Evolutionary conservation across 2,329 filamentous ascomycete genomes (phyloP).

Genomic region (Hypomyces rosellus): DNA sequence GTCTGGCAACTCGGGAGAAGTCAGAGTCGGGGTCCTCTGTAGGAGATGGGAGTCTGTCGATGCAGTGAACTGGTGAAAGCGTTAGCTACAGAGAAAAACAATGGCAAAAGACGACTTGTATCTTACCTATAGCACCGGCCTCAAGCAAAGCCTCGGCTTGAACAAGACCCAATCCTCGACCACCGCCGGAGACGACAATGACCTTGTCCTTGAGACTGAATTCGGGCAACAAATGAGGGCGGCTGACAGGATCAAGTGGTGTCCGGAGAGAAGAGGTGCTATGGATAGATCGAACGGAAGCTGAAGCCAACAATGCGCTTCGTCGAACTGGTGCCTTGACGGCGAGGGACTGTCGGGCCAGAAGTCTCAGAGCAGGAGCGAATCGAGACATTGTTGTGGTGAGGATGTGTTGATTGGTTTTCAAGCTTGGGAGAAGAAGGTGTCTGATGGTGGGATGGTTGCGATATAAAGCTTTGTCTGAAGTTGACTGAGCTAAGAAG

Average conservation of each 20-base stretch:
- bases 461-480: background rate
- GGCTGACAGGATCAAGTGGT: constrained; percentile 14
- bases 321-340: constrained; percentile 1
- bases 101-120: background rate
- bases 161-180: constrained; percentile 69
- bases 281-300: constrained; percentile 18
- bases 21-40: constrained; percentile 37
- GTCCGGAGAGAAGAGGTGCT: constrained; percentile 14
- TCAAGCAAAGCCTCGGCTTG: constrained; percentile 75
- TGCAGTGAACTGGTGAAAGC: constrained; percentile 51
- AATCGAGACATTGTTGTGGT: constrained; percentile 21
- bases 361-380: constrained; percentile 16
- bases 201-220: constrained; percentile 71
- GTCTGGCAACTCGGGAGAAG: constrained; percentile 59
- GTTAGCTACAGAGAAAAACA: constrained; percentile 1
- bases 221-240: constrained; percentile 51
- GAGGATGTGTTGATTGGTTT: background rate
- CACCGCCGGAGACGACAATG: constrained; percentile 69
- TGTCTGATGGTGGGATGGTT: background rate
- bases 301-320: constrained; percentile 8
- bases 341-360: constrained; percentile 15
- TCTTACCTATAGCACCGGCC: constrained; percentile 61
- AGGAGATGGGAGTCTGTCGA: constrained; percentile 56
- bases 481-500: background rate
- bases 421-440: background rate